Evolutionary conservation across 805 yeast genomes (phyloP).

Genomic region (Starmerella potacharoeniae): DNA sequence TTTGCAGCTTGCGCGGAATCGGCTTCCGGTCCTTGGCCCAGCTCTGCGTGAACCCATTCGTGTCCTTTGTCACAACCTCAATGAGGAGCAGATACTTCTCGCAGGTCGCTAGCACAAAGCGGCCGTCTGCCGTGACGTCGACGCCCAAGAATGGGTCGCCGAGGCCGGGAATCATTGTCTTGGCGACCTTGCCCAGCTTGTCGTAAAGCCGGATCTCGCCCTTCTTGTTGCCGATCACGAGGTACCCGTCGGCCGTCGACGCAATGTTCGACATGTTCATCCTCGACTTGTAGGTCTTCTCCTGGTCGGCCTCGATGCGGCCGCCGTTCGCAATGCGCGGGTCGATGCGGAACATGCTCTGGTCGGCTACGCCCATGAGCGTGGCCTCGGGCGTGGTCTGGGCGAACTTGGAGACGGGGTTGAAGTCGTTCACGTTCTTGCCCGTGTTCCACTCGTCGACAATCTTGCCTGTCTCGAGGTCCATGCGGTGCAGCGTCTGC

Average conservation of each 20-base stretch:
- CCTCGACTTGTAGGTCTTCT: slow-evolving; percentile 45
- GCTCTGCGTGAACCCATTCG: slow-evolving; percentile 55
- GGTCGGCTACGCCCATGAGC: slow-evolving; percentile 54
- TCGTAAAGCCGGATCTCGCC: slow-evolving; percentile 74
- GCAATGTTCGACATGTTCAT: slow-evolving; percentile 46
- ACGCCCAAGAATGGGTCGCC: slow-evolving; percentile 63
- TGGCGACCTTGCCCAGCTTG: slow-evolving; percentile 61
- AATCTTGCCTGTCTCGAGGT: slow-evolving; percentile 62
- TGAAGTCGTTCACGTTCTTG: slow-evolving; percentile 40
- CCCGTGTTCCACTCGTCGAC: slow-evolving; percentile 65
- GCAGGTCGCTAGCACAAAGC: slow-evolving; percentile 74
- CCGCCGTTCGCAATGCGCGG: slow-evolving; percentile 49
- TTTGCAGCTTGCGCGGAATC: slow-evolving; percentile 51
- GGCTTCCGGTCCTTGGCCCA: slow-evolving; percentile 59
- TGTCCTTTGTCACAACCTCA: slow-evolving; percentile 53
- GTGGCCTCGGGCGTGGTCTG: slow-evolving; percentile 66
- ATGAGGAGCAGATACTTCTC: slow-evolving; percentile 56
- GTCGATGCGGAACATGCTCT: slow-evolving; percentile 63
- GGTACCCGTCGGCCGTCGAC: slow-evolving; percentile 60
- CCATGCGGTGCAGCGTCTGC: slow-evolving; percentile 56
- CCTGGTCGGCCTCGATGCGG: slow-evolving; percentile 48
- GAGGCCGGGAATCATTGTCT: slow-evolving; percentile 66
- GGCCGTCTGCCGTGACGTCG: slow-evolving; percentile 68
- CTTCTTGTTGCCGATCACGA: slow-evolving; percentile 62
- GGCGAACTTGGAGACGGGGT: slow-evolving; percentile 62